Base-by-base conservation (phyloP, 2,329 filamentous ascomycete species). In the Sclerotinia sclerotiorum region DNA sequence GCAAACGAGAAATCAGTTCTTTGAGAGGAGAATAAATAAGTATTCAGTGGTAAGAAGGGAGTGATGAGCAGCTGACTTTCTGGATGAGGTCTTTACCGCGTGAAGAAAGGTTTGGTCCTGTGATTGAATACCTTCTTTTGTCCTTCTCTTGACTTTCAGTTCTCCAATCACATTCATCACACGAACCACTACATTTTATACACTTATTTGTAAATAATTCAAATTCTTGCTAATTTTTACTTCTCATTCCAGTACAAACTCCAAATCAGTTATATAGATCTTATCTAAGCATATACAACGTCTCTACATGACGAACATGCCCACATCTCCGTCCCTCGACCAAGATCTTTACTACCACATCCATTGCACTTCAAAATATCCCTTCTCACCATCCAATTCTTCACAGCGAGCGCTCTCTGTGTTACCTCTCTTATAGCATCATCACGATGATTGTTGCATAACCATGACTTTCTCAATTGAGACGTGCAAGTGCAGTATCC, bases 251-350 rank as follows among this genome's bases (percentile, higher is more conserved):
- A 42, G 39, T 42, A 44, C 11, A 42, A 57, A 32, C 13, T 39
- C 8, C 2, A 13, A 46, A 29, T n/a, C 29, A 57, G 6, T 35
- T 2, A 48, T 48, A 19, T 24, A 60, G 44, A 44, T 19, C 35
- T 58, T 46, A 44, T 19, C 35, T 58, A 48, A 19, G 7, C 46
- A 61, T 49, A 56, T 15, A 56, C 49, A 48, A 58, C 24, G 11
- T 66, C 63, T n/a, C 46, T 51, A 54, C 65, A 67, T 24, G 44
- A 61, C 32, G 32, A 21, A 32, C 65, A 67, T 29, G 24, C 46
- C 65, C 65, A 67, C 27, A 67, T 39, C 2, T n/a, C 56, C 11
- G 46, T 35, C 46, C 17, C 46, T 10, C 29, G 3, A 19, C 56
- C 65, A 27, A 57, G 19, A 3, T 11, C 3, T 19, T 13, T 51